phyloP scores from a whole-genome alignment of 371 early-diverging fungal species.

The Blakeslea trispora region DNA sequence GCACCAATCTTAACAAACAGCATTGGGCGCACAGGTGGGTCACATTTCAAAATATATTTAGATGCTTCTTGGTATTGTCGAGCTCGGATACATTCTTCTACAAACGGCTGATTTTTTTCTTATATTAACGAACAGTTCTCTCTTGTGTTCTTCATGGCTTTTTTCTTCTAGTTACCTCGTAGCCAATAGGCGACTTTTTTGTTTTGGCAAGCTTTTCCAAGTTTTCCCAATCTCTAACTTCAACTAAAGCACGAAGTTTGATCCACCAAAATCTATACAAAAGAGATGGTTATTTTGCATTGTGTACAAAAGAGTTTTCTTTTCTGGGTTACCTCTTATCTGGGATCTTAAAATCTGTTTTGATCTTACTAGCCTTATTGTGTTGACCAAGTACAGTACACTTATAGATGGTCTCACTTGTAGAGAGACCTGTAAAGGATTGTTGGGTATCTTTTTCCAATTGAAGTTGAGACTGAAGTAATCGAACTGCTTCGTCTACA shows the following conservation, averaged over 20 bases:
- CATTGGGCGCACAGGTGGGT: constrained; percentile 64
- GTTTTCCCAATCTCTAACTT: constrained; percentile 84
- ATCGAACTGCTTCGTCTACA: constrained; percentile 73
- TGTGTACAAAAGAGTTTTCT: too few species aligned
- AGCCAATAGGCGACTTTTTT: constrained; percentile 85
- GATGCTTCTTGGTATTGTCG: constrained; percentile 78
- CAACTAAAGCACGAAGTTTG: constrained; percentile 82
- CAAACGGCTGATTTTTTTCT: too few species aligned
- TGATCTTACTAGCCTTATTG: constrained; percentile 73
- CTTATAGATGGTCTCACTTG: constrained; percentile 87
- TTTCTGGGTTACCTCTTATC: constrained; percentile 65
- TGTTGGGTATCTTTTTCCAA: constrained; percentile 75
- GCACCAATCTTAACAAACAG: constrained; percentile 78
- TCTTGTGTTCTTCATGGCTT: too few species aligned
- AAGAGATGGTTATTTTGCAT: neutral
- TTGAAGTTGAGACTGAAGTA: constrained; percentile 73
- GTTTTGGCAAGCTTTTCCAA: constrained; percentile 80
- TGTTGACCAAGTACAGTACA: constrained; percentile 75
- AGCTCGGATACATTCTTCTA: constrained; percentile 79
- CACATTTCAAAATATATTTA: constrained; percentile 79
- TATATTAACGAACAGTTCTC: too few species aligned
- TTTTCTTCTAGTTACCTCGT: constrained; percentile 55
- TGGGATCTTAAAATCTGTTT: constrained; percentile 85
- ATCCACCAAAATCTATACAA: constrained; percentile 78
- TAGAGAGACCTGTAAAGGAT: constrained; percentile 69